Conservation (phyloP, 2,329 filamentous ascomycete species). For the Aspergillus oerlinghausenensis region DNA sequence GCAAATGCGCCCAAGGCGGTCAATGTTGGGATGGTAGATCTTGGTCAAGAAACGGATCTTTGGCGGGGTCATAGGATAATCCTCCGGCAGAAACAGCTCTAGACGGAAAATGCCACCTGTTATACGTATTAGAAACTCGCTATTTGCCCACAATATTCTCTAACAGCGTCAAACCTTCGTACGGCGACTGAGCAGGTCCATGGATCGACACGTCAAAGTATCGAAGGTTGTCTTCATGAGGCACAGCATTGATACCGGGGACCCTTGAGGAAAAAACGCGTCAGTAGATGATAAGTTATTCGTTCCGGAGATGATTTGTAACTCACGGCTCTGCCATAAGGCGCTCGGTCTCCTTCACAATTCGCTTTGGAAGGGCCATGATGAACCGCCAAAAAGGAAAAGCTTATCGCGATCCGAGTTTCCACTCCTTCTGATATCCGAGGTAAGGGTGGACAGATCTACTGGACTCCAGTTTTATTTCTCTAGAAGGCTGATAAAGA, state of each 20-base stretch:
- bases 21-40: constrained; percentile 99
- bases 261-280: constrained; percentile 55
- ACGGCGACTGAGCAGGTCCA: constrained; percentile 85
- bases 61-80: constrained; percentile 98
- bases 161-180: constrained; percentile 66
- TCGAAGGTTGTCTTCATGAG: constrained; percentile 93
- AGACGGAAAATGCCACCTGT: constrained; percentile 85
- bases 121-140: constrained; percentile 6
- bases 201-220: constrained; percentile 99
- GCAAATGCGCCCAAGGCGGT: constrained; percentile 95
- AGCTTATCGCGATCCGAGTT: constrained; percentile 17
- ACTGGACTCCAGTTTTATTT: not conserved
- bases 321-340: constrained; percentile 92
- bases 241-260: constrained; percentile 89
- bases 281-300: constrained; percentile 4
- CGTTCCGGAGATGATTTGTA: not conserved
- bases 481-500: not conserved
- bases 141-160: not conserved
- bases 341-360: constrained; percentile 97
- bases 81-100: constrained; percentile 94
- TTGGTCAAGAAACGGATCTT: constrained; percentile 98
- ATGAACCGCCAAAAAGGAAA: constrained; percentile 16
- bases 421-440: constrained; percentile 4
- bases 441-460: constrained; percentile 4
- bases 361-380: constrained; percentile 84